Base-by-base conservation (phyloP, 306 rosid species). In the Cucurbita maxima region DNA sequence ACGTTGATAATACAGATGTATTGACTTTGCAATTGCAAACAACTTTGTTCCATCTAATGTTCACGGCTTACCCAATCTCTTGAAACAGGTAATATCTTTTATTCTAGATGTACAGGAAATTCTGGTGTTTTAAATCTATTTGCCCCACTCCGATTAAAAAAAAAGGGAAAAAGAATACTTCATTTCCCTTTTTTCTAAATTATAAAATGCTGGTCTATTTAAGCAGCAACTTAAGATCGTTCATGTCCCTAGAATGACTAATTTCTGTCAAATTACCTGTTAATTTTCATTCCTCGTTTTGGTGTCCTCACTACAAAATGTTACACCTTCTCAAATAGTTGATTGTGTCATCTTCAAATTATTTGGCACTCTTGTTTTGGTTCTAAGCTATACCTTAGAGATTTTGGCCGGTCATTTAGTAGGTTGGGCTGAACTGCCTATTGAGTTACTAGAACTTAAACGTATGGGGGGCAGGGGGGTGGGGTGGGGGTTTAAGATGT, bases 11-110 rank as follows among this genome's bases (percentile, higher is more conserved):
- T 73, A 66, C 90, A 94, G 98, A 76, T 84, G 89, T 75, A 86
- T 94, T 58, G 98, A 94, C 80, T 80, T 76, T 84, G 87, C 97
- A 34, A 81, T 94, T 71, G 83, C 87, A 43, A 85, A 86, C 75
- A 80, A 89, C 7, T 84, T 83, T 76, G 66, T 74, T 75, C 92
- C 89, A 3, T 0, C 20, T 44, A 78, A 71, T 54, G 84, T 75
- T 64, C 77, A 57, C 30, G 83, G 83, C 3, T 67, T 94, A 57
- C 87, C 97, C 50, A 0, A 4, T 45, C 73, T 87, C 79, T 45
- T 90, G 88, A 87, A 85, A 74, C 89, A 81, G 96, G 99, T 94
- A 73, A 83, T 77, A 59, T 79, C 56, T 66, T 54, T 68, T 47
- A 68, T 13, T 48, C 38, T 68, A 48, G 43, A 47, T 47, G 10